A percentile compares a stretch with the other conserved stretches of the same genome.
Evolutionary conservation across 1,139 yeast genomes (phyloP).

Genomic region (Magnusiomyces ingens): DNA sequence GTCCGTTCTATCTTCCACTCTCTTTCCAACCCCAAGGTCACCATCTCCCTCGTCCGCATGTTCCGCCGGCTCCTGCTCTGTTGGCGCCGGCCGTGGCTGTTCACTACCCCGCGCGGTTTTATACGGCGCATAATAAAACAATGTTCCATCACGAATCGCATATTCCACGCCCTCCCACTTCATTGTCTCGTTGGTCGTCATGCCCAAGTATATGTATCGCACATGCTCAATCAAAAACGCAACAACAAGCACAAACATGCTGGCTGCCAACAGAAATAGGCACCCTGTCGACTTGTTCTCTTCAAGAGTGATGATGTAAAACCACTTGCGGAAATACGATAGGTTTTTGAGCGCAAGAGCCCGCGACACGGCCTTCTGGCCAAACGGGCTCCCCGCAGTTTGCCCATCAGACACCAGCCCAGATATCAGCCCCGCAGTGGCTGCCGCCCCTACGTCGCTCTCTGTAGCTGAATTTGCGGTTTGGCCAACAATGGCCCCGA

Average conservation of each 20-base stretch:
- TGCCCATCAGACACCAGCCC: not conserved
- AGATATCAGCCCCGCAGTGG: too few species aligned
- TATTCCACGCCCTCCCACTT: constrained; percentile 77
- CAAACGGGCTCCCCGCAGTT: not conserved
- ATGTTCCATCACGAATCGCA: constrained; percentile 44
- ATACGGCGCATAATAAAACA: constrained; percentile 32
- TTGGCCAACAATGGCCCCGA: too few species aligned
- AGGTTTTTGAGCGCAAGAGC: not conserved
- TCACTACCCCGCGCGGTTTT: too few species aligned
- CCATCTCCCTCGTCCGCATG: too few species aligned
- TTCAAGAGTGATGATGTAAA: constrained; percentile 22
- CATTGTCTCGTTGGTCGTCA: constrained; percentile 81
- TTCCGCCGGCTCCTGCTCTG: constrained; percentile 6
- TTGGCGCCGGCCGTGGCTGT: too few species aligned
- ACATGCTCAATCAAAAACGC: constrained; percentile 59
- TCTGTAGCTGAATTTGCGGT: too few species aligned
- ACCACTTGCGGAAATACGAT: constrained; percentile 26
- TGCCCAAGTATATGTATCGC: constrained; percentile 62
- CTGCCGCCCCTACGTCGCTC: too few species aligned
- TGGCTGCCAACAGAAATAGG: constrained; percentile 44
- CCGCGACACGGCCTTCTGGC: constrained; percentile 12
- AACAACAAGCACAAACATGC: constrained; percentile 46
- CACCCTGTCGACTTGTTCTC: constrained; percentile 45
- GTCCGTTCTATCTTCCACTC: too few species aligned
- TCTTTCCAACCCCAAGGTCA: too few species aligned